These are phyloP conservation scores for Linderniella brevidens DNA, from an alignment of 257 asterid species.

Conservation along the genomic window DNA sequence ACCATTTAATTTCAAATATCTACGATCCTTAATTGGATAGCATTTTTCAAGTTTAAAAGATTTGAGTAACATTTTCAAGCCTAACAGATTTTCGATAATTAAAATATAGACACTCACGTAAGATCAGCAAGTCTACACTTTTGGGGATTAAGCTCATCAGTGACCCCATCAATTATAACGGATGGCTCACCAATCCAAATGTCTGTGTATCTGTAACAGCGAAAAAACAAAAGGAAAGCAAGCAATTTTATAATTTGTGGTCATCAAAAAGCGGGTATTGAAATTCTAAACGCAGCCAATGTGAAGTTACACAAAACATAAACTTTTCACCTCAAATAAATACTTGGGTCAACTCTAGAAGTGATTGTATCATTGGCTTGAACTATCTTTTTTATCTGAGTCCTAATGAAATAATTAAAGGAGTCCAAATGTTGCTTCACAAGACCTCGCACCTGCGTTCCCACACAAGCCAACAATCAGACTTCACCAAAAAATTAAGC, in stretches of 20 bases:
- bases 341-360: conserved; percentile 20
- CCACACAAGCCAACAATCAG: conserved; percentile 9
- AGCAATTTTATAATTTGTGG: too few species aligned
- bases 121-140: conserved; percentile 59
- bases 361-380: conserved; percentile 39
- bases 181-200: conserved; percentile 64
- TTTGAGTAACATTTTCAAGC: neutral
- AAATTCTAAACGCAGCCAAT: too few species aligned
- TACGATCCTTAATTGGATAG: too few species aligned
- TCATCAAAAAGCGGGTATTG: neutral
- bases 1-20: too few species aligned
- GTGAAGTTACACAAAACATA: neutral
- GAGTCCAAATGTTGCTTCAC: conserved; percentile 93
- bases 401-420: conserved; percentile 54
- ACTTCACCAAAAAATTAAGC: neutral
- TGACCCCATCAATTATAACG: conserved; percentile 13
- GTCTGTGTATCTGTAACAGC: conserved; percentile 39
- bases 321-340: conserved; percentile 31
- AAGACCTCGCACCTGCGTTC: conserved; percentile 68
- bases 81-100: neutral
- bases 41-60: too few species aligned
- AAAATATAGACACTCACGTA: conserved; percentile 37
- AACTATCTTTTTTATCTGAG: conserved; percentile 55
- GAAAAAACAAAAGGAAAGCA: neutral
- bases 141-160: conserved; percentile 50